Conservation (phyloP, 2,329 filamentous ascomycete genomes). For the Penicillium sp. region DNA sequence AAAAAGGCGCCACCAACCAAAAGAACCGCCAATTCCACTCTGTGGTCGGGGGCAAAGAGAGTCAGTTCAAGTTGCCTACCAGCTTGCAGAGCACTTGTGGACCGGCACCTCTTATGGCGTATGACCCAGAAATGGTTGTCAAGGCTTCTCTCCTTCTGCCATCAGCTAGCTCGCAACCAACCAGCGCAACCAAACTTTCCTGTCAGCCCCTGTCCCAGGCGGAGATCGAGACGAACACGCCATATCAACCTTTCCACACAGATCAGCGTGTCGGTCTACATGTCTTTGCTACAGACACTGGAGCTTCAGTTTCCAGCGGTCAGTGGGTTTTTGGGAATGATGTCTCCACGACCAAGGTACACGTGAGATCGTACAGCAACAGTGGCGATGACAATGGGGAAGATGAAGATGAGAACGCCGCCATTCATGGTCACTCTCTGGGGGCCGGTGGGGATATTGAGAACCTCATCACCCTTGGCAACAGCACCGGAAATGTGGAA, state of each 20-base stretch:
- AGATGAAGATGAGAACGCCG: conserved; percentile 31
- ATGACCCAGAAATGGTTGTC: conserved; percentile 51
- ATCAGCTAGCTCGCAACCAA: conserved; percentile 45
- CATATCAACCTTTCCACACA: conserved; percentile 95
- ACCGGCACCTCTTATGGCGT: conserved; percentile 59
- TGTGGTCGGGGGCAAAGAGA: conserved; percentile 61
- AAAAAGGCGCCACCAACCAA: conserved; percentile 52
- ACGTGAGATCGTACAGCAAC: conserved; percentile 49
- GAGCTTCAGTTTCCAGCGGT: conserved; percentile 37
- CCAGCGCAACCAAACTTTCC: conserved; percentile 45
- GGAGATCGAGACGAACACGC: conserved; percentile 93
- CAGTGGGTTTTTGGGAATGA: conserved; percentile 60
- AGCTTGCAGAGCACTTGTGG: conserved; percentile 65
- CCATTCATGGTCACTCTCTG: conserved; percentile 32
- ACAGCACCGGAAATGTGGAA: conserved; percentile 65
- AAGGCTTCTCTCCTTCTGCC: conserved; percentile 49
- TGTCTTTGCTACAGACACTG: conserved; percentile 57
- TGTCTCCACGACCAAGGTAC: conserved; percentile 53
- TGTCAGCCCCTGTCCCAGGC: conserved; percentile 70
- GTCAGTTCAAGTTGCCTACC: conserved; percentile 69
- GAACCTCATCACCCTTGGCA: conserved; percentile 55
- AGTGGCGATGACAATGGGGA: conserved; percentile 44
- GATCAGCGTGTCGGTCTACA: conserved; percentile 82
- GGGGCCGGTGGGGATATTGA: conserved; percentile 50
- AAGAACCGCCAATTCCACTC: conserved; percentile 59